phyloP scores from a whole-genome alignment of 176 grass and related monocot genomes.

The Hordeum marinum region DNA sequence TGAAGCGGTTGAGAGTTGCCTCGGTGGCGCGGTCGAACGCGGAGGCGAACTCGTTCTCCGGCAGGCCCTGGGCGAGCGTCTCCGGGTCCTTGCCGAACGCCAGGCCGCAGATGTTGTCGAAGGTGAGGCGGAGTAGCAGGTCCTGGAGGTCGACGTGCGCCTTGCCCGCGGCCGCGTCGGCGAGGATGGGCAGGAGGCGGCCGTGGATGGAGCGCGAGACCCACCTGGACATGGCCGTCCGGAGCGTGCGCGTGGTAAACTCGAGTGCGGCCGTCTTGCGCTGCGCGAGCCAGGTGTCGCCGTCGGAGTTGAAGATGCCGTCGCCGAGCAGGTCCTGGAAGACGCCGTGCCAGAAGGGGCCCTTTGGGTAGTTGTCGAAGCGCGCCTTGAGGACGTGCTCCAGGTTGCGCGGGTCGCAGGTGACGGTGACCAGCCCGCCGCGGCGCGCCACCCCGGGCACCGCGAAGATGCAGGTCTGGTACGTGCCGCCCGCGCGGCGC shows the following conservation, averaged over 20 bases:
- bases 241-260: slow-evolving; percentile 91
- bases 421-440: slow-evolving; percentile 81
- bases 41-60: slow-evolving; percentile 79
- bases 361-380: slow-evolving; percentile 99
- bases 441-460: slow-evolving; percentile 73
- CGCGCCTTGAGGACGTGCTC: slow-evolving; percentile 88
- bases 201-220: slow-evolving; percentile 81
- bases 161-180: slow-evolving; percentile 13
- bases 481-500: slow-evolving; percentile 51
- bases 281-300: slow-evolving; percentile 82
- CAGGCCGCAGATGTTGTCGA: slow-evolving; percentile 95
- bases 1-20: slow-evolving; percentile 82
- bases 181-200: slow-evolving; percentile 72
- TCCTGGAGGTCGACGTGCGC: slow-evolving; percentile 72
- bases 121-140: slow-evolving; percentile 89
- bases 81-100: slow-evolving; percentile 91
- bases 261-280: slow-evolving; percentile 88
- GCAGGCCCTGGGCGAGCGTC: slow-evolving; percentile 68
- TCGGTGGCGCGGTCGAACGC: slow-evolving; percentile 93
- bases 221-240: slow-evolving; percentile 80
- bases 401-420: slow-evolving; percentile 87
- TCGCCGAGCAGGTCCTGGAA: slow-evolving; percentile 87
- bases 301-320: slow-evolving; percentile 99
- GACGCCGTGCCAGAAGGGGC: slow-evolving; percentile 89
- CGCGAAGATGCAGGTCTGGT: slow-evolving; percentile 95